Base-by-base conservation (phyloP, 176 grass and related monocot species). In the Rhynchospora breviuscula region DNA sequence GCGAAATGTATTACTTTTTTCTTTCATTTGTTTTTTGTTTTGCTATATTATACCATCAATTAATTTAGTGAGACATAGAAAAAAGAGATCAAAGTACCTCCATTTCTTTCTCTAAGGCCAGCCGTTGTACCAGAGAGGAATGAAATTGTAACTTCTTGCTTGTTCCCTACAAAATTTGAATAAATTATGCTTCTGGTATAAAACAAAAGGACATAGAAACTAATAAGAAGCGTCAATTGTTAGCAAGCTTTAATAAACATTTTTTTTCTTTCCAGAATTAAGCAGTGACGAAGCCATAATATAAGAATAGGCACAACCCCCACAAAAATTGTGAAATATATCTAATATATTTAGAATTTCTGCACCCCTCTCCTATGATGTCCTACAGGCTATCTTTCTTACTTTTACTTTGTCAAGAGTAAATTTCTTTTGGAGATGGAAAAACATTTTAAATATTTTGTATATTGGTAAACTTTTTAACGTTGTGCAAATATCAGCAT, bases 61-160 rank as follows among this genome's bases (percentile, higher is more conserved):
- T 76, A 49, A 18, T 54, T 63, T 46, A 65, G 33, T 10, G 83
- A 66, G 6, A 22, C 9, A 1, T 29, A 29, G 26, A 80, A 75
- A 83, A n/a, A 67, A 2, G 25, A 23, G 4, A 17, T 67, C 6
- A 56, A 88, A 63, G 64, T 83, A 95, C 96, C 96, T 89, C 86
- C 88, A 99, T 85, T 77, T 95, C 91, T 83, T 87, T 89, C 67
- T 99, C 96, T 78, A 99, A 83, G 60, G 88, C 91, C 85, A 99
- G 93, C 81, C 85, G 91, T 79, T 89, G 84, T 62, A 99, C 84
- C 65, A 95, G 82, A 82, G 96, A 99, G 56, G 93, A 99, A 90
- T 99, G 96, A 21, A 86, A 91, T 70, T 95, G 91, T 53, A 90
- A n/a, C 67, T 72, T 95, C 57, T 69, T 84, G 57, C 83, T 91